Base-by-base conservation (phyloP, 495 filamentous ascomycete species). In the Aspergillus steynii region DNA sequence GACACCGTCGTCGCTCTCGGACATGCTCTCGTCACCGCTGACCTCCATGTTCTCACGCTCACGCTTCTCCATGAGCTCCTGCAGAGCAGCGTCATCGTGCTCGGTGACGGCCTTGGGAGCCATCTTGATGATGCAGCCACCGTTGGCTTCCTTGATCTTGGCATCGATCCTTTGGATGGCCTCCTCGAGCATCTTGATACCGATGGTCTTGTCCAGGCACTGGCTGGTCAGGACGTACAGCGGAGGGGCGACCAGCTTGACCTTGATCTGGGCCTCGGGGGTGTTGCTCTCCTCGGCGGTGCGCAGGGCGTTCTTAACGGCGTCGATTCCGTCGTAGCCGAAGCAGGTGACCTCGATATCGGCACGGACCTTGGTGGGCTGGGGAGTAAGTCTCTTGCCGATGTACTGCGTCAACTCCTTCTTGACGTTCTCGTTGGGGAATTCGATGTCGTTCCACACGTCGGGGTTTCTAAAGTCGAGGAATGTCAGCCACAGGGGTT, bases 301-400 rank as follows among this genome's bases (percentile, higher is more conserved):
- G 68, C 92, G 87, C 53, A 97, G 82, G 47, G 93, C 92, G 7
- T 83, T 78, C 84, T 99, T 99, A 70, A 99, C 93, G 31, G 95
- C 95, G 68, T 98, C 95, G 82, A 99, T 98, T 68, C 95, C 95
- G 60, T 98, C 95, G 75, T 99, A 99, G 45, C 89, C 89, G 80
- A 97, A 99, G 82, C 95, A 99, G 55, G 93, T 97, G 53, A 97
- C 95, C 77, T 97, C 95, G 56, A 99, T 90, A 77, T 99, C 95
- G 64, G 95, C 92, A 70, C 95, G 94, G 58, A 99, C 92, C 79
- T 99, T 99, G 52, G 93, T 98, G 2, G 95, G 95, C 71, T 97
- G 93, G 27, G 95, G 95, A 12, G 94, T 98, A 58, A 99, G 83
- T 65, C 94, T 89, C 83, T 96, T 98, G 78, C 89, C 84, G 75